Conservation (phyloP, 306 rosid species). For the Quercus parvula region DNA sequence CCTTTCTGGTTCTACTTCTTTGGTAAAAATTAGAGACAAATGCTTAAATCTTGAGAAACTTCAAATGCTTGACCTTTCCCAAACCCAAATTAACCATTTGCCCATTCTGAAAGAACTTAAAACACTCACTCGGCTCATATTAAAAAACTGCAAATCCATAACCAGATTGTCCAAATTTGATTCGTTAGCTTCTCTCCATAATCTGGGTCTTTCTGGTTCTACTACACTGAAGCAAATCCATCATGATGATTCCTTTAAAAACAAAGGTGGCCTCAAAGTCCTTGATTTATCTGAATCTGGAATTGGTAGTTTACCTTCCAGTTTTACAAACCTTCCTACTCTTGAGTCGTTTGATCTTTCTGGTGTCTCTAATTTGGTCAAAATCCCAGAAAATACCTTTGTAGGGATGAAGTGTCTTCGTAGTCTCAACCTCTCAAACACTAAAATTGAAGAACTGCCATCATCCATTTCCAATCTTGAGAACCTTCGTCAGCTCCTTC, state of each 20-base stretch:
- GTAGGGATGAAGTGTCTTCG: constrained; percentile 13
- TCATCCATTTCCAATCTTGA: constrained; percentile 14
- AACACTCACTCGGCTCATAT: constrained; percentile 12
- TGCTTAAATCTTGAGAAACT: constrained; percentile 6
- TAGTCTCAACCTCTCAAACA: constrained; percentile 26
- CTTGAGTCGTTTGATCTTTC: constrained; percentile 32
- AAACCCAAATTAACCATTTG: constrained; percentile 13
- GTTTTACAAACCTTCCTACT: not conserved
- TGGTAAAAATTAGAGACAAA: no score
- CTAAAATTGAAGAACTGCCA: constrained; percentile 12
- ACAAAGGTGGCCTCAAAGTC: constrained; percentile 7
- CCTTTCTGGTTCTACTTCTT: no score
- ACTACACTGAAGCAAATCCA: not conserved
- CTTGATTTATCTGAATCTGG: constrained; percentile 29
- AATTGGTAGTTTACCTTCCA: constrained; percentile 10
- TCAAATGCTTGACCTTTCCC: constrained; percentile 26
- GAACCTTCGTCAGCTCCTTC: constrained; percentile 6
- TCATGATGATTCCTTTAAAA: constrained; percentile 20
- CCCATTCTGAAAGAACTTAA: constrained; percentile 19
- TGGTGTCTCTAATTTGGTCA: not conserved
- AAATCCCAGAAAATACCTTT: constrained; percentile 15
- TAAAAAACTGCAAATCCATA: constrained; percentile 11
- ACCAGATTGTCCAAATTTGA: constrained; percentile 10
- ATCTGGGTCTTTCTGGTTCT: constrained; percentile 31
- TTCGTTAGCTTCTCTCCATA: constrained; percentile 10